Evolutionary conservation across 179 eudicot species (phyloP), one percentile per base, ranked within the genome.

Genomic region (Actinidia arguta): DNA sequence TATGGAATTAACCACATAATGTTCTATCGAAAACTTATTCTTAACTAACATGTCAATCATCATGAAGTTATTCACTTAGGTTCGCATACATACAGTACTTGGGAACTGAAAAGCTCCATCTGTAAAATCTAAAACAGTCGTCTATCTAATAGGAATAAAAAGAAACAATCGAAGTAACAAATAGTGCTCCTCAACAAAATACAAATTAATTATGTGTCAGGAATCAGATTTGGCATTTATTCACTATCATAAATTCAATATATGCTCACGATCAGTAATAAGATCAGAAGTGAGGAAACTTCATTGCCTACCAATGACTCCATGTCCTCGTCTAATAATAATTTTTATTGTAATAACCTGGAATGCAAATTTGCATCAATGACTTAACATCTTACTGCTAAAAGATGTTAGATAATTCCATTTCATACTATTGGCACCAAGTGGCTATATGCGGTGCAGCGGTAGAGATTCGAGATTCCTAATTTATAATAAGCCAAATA

Each of bases 1-100:
- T 25, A 73, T 68, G 50, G 50, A 68, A 68, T 17, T 68, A 42
- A 68, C n/a, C 39, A 73, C 58, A 72, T n/a, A 68, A 48, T 22
- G 5, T 16, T 69, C 50, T 4, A 69, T 8, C 22, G 20, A 17
- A 44, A 46, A 10, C 76, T 22, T 50, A 24, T 50, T 22, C 42
- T 51, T 7, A 44, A 14, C 59, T 22, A 48, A 24, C 20, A 17
- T 18, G 5, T 8, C 12, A 14, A 36, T 20, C 7, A 20, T 17
- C 55, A 20, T 71, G 18, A 25, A 5, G 17, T 50, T 36, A 24
- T 48, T 73, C 36, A 48, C 4, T 44, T 6, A 73, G 18, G 24
- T 39, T 73, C 3, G 59, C 59, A 73, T 46, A 7, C 8, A 10
- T 20, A 48, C 20, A 48, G 9, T 42, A 36, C 73, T 36, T 42